These are phyloP conservation scores for Puccinia novopanici DNA, from an alignment of 1,284 basidiomycete species.

Conservation along the genomic window DNA sequence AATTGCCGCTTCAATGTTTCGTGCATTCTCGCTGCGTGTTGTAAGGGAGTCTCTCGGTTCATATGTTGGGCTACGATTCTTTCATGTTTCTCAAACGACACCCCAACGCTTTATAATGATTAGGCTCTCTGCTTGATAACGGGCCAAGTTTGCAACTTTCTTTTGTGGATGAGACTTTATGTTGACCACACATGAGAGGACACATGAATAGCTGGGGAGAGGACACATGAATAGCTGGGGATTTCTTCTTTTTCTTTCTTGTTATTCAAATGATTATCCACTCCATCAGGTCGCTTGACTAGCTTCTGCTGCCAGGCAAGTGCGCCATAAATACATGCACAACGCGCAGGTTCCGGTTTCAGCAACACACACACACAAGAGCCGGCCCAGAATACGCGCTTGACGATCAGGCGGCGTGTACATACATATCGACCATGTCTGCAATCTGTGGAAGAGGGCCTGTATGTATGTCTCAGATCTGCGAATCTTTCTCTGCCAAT, in stretches of 20 bases:
- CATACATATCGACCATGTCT: not conserved
- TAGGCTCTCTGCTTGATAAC: too few relatives aligned
- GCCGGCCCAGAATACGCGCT: not conserved
- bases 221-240: too few relatives aligned
- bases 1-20: not conserved
- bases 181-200: too few relatives aligned
- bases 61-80: not conserved
- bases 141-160: not conserved
- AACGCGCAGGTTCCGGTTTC: not conserved
- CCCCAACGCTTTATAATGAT: too few relatives aligned
- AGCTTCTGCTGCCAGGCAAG: not conserved
- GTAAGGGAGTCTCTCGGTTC: not conserved
- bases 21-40: not conserved
- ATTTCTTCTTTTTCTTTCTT: not conserved
- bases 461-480: slow-evolving; percentile 6
- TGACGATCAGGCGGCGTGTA: slow-evolving; percentile 16
- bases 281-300: not conserved
- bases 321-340: not conserved
- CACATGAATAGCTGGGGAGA: too few relatives aligned
- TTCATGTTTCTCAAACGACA: not conserved
- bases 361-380: not conserved
- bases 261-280: not conserved
- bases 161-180: not conserved
- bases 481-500: not conserved
- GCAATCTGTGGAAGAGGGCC: not conserved